Conservation (phyloP, 2,329 filamentous ascomycete species). For the Nothophaeocryptopus gaeumannii region DNA sequence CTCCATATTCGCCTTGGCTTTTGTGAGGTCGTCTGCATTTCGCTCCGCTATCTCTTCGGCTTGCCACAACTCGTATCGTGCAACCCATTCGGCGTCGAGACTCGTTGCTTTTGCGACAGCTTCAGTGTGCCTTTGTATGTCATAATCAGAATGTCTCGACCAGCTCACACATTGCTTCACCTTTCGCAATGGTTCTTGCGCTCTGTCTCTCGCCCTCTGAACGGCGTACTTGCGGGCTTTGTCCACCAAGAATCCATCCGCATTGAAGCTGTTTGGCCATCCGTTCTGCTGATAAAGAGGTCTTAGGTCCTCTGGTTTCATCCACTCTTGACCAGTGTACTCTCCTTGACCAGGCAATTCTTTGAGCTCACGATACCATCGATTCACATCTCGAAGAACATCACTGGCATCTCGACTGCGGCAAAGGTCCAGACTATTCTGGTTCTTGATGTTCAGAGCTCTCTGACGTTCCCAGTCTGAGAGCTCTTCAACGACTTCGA, state of each 20-base stretch:
- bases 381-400: conserved; percentile 15
- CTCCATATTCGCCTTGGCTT: conserved; percentile 5
- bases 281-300: conserved; percentile 11
- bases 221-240: conserved; percentile 8
- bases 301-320: conserved; percentile 1
- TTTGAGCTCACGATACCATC: conserved; percentile 14
- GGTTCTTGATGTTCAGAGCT: conserved; percentile 6
- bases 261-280: conserved; percentile 19
- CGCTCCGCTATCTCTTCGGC: conserved; percentile 2
- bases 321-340: conserved; percentile 4
- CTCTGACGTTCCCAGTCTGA: neutral
- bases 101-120: conserved; percentile 3
- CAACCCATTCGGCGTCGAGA: conserved; percentile 13
- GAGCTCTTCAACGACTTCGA: conserved; percentile 9
- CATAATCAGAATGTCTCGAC: neutral
- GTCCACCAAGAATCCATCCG: conserved; percentile 15
- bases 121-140: neutral
- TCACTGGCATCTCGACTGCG: conserved; percentile 8
- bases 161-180: conserved; percentile 4
- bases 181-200: conserved; percentile 12
- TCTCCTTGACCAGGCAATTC: conserved; percentile 12
- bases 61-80: conserved; percentile 13
- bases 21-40: neutral
- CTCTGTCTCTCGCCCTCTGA: conserved; percentile 6
- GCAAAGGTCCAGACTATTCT: conserved; percentile 8